Percentiles rank a stretch among this genome's conserved stretches.
Evolutionary conservation across 2,329 filamentous ascomycete species (phyloP).

Genomic region (Tolypocladium paradoxum): DNA sequence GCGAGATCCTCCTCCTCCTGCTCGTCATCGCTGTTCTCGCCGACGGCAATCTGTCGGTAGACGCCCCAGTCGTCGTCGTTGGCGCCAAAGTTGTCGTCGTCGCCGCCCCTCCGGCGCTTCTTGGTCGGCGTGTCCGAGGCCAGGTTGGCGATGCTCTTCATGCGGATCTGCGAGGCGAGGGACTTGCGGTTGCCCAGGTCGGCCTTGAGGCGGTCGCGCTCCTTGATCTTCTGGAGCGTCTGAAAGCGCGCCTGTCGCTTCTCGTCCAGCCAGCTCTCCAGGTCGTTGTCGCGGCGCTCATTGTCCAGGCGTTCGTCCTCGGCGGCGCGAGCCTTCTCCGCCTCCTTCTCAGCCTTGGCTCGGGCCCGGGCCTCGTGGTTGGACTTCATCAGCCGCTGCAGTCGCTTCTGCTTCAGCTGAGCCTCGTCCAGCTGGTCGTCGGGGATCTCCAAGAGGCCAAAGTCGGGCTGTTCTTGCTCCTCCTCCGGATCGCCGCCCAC

Average conservation of each 20-base stretch:
- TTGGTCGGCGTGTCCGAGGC: constrained; percentile 79
- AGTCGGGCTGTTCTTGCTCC: constrained; percentile 72
- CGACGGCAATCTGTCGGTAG: constrained; percentile 83
- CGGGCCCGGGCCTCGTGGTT: constrained; percentile 86
- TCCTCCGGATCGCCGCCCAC: constrained; percentile 73
- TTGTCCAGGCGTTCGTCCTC: constrained; percentile 78
- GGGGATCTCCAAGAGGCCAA: constrained; percentile 77
- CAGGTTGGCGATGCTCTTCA: constrained; percentile 96
- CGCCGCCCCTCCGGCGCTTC: constrained; percentile 74
- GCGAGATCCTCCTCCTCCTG: constrained; percentile 86
- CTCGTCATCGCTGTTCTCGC: constrained; percentile 72
- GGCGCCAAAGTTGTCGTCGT: constrained; percentile 93
- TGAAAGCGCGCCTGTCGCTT: constrained; percentile 62
- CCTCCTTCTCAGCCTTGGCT: constrained; percentile 94
- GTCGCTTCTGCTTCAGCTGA: constrained; percentile 80
- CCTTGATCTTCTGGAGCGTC: constrained; percentile 76
- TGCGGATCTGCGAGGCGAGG: constrained; percentile 88
- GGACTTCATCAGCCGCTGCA: constrained; percentile 85
- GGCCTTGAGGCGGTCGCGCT: constrained; percentile 83
- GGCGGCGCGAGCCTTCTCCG: constrained; percentile 72
- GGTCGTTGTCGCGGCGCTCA: constrained; percentile 72
- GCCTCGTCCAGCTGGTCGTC: constrained; percentile 93
- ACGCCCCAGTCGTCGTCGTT: constrained; percentile 98
- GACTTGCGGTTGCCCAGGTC: constrained; percentile 96
- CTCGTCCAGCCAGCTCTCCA: constrained; percentile 79